Evolutionary conservation across 2,329 filamentous ascomycete genomes (phyloP).

Genomic region (Fusarium virguliforme): DNA sequence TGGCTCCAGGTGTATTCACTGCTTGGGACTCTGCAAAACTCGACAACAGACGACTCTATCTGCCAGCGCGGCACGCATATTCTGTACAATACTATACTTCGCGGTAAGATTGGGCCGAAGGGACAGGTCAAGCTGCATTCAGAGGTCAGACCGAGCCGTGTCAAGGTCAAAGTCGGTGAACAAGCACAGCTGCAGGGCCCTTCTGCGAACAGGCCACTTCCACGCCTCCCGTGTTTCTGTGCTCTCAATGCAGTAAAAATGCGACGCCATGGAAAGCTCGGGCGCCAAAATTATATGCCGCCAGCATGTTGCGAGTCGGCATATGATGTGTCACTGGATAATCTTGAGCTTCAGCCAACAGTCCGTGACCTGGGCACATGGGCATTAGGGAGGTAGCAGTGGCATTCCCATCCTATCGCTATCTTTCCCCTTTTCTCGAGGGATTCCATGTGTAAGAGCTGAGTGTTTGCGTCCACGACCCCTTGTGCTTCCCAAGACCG

Average conservation of each 20-base stretch:
- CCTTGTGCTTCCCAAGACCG: conserved; percentile 4
- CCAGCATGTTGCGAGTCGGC: conserved; percentile 3
- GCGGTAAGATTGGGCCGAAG: background rate
- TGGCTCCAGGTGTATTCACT: background rate
- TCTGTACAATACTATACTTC: background rate
- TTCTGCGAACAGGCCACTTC: conserved; percentile 1
- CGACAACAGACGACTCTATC: background rate
- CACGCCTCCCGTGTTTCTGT: conserved; percentile 3
- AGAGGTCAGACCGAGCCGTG: background rate
- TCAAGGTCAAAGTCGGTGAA: background rate
- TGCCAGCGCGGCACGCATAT: too few species aligned
- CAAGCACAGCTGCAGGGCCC: background rate
- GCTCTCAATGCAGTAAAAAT: conserved; percentile 1
- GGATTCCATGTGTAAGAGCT: background rate
- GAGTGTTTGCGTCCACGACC: background rate
- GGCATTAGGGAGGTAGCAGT: background rate
- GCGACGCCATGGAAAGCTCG: background rate
- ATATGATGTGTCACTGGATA: conserved; percentile 3
- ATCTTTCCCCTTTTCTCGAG: background rate
- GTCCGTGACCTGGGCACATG: background rate
- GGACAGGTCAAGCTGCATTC: background rate
- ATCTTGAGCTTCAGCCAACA: background rate
- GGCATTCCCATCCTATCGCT: background rate
- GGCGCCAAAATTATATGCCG: background rate
- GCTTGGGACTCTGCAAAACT: background rate